Evolutionary conservation across 2,329 filamentous ascomycete species (phyloP).

Genomic region (Magnaporthiopsis poae): DNA sequence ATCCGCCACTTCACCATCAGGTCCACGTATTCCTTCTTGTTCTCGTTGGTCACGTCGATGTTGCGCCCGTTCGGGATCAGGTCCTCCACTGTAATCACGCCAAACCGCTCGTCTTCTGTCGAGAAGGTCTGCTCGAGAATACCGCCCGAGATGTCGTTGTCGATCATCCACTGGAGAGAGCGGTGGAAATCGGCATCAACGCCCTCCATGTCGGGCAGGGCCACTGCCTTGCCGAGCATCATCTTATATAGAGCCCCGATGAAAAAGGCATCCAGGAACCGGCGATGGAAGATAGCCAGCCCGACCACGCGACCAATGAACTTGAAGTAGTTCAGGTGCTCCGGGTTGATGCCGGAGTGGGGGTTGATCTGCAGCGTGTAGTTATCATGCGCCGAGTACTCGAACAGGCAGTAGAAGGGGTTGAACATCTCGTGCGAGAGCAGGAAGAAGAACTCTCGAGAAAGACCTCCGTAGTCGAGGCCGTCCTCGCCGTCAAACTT

Average conservation of each 20-base stretch:
- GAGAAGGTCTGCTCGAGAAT: slow-evolving; percentile 93
- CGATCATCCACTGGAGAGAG: slow-evolving; percentile 92
- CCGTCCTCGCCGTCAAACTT: slow-evolving; percentile 99
- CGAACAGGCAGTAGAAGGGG: slow-evolving; percentile 97
- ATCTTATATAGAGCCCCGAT: slow-evolving; percentile 99
- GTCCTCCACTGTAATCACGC: slow-evolving; percentile 87
- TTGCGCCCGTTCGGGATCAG: slow-evolving; percentile 81
- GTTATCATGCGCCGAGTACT: slow-evolving; percentile 99
- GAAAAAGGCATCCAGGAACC: slow-evolving; percentile 97
- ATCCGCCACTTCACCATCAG: slow-evolving; percentile 99
- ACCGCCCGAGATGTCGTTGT: slow-evolving; percentile 87
- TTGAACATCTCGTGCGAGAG: slow-evolving; percentile 99
- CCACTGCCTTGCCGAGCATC: slow-evolving; percentile 87
- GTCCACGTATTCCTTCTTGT: slow-evolving; percentile 98
- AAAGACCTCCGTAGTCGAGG: slow-evolving; percentile 93
- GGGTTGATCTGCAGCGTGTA: slow-evolving; percentile 99
- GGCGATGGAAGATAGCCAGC: slow-evolving; percentile 91
- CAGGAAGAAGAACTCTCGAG: slow-evolving; percentile 97
- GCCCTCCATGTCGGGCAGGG: slow-evolving; percentile 93
- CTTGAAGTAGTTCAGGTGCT: slow-evolving; percentile 99
- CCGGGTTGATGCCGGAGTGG: slow-evolving; percentile 96
- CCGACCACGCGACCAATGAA: slow-evolving; percentile 97
- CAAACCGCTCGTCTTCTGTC: slow-evolving; percentile 94
- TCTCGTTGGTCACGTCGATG: slow-evolving; percentile 94
- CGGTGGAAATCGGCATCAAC: slow-evolving; percentile 97